Percentiles rank a stretch among this genome's conserved stretches.
Evolutionary conservation across 805 yeast genomes (phyloP).

Genomic region (Cyberlindnera amylophila): DNA sequence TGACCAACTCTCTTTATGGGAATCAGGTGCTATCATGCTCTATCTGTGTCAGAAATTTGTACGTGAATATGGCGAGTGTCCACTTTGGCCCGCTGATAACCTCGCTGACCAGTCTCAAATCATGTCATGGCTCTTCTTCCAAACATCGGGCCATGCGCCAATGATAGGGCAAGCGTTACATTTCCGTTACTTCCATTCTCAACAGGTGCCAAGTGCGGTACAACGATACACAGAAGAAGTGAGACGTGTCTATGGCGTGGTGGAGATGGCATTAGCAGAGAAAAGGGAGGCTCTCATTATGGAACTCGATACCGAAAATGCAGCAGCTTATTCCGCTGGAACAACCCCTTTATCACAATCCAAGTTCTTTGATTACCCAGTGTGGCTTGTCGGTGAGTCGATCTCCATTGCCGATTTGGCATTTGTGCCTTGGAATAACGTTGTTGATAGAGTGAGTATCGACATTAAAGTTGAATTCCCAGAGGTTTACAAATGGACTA

Average conservation of each 20-base stretch:
- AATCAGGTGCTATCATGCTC: slow-evolving; percentile 85
- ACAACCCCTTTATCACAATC: slow-evolving; percentile 83
- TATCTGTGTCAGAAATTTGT: slow-evolving; percentile 71
- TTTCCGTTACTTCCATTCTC: slow-evolving; percentile 85
- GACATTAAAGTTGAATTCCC: slow-evolving; percentile 85
- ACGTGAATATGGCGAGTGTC: slow-evolving; percentile 63
- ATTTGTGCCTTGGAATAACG: slow-evolving; percentile 96
- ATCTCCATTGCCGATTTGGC: slow-evolving; percentile 85
- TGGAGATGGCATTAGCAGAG: slow-evolving; percentile 93
- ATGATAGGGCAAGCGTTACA: slow-evolving; percentile 97
- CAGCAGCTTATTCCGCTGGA: slow-evolving; percentile 83
- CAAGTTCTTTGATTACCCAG: slow-evolving; percentile 86
- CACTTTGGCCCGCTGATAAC: slow-evolving; percentile 75
- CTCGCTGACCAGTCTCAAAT: slow-evolving; percentile 76
- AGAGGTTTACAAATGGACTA: slow-evolving; percentile 95
- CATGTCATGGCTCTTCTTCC: slow-evolving; percentile 87
- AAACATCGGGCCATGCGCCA: slow-evolving; percentile 97
- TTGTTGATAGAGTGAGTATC: slow-evolving; percentile 88
- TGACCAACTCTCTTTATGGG: slow-evolving; percentile 86
- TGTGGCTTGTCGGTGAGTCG: slow-evolving; percentile 89
- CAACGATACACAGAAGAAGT: slow-evolving; percentile 91
- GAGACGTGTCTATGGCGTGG: slow-evolving; percentile 86
- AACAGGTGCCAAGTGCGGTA: slow-evolving; percentile 81
- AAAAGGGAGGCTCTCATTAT: slow-evolving; percentile 83
- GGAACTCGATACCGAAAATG: slow-evolving; percentile 85